Base-by-base conservation (phyloP, 106 monocot species). In the Allium sativum region DNA sequence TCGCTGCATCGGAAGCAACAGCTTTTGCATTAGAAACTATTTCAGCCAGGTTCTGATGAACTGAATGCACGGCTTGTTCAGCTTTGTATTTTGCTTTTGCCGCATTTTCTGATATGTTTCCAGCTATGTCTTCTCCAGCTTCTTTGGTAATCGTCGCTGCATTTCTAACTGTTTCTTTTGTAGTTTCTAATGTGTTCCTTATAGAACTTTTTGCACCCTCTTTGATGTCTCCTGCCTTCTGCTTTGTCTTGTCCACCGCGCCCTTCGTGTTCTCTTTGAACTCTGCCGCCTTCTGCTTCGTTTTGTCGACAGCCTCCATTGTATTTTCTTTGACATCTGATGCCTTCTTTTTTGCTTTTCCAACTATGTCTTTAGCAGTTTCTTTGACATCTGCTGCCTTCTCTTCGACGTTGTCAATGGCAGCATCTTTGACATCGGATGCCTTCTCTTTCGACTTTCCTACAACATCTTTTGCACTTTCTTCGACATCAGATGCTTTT, bases 21-120 rank as follows among this genome's bases (percentile, higher is more conserved):
- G 73, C 81, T 50, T 66, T 53, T 21, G 73, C 79, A 12, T 73
- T 71, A 45, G 52, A 59, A 8, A 67, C 12, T 9, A 85, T 78
- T 22, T 86, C 89, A 0, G 70, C 63, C 31, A 82, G 62, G 48
- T 89, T 80, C 40, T 45, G 55, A 10, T 40, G 55, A 7, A 45
- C 2, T 45, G 20, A 3, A 40, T 5, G 48, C 15, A 20, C 59
- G 7, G 51, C 44, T 53, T 52, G 74, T 45, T 50, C 68, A 7
- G 67, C 74, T 16, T 45, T 44, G 20, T 68, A 55, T 3, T 17
- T 76, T 0, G 56, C 69, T 65, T 74, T 72, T 45, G 50, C 50
- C 12, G 48, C 21, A 7, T 45, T 20, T 22, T 16, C 51, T 13
- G 76, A 73, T 18, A 72, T 45, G 21, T 70, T 67, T 5, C 63